Conservation (phyloP, 495 filamentous ascomycete genomes). For the Letharia columbiana region DNA sequence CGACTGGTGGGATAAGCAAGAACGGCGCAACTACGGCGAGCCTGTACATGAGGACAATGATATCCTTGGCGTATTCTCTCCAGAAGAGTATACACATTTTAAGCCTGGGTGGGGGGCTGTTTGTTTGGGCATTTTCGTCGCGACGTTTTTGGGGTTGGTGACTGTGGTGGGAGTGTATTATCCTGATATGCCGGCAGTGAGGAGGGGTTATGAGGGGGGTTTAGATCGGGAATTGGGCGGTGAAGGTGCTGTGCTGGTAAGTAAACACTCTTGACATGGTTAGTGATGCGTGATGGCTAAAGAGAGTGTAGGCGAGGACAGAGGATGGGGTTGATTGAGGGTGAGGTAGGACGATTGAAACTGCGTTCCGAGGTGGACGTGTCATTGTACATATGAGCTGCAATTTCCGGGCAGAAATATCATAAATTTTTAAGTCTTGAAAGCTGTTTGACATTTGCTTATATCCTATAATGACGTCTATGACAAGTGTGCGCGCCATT, state of each 20-base stretch:
- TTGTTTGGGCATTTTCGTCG: conserved; percentile 68
- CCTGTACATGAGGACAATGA: conserved; percentile 96
- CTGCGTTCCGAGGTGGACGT: background rate
- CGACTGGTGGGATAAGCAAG: conserved; percentile 97
- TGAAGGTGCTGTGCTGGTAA: conserved; percentile 37
- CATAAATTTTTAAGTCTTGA: background rate
- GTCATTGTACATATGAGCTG: background rate
- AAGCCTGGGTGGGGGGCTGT: conserved; percentile 60
- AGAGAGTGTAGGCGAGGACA: conserved; percentile 14
- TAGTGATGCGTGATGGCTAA: background rate
- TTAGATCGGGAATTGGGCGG: conserved; percentile 83
- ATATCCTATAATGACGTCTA: conserved; percentile 1
- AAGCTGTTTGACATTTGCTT: background rate
- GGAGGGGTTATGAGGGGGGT: conserved; percentile 73
- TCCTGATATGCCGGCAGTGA: conserved; percentile 74
- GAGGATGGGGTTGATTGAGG: conserved; percentile 23
- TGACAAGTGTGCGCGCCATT: background rate
- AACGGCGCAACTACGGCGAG: conserved; percentile 91
- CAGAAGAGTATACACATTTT: conserved; percentile 82
- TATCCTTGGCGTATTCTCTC: conserved; percentile 81
- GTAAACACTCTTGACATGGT: conserved; percentile 19
- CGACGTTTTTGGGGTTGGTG: conserved; percentile 57
- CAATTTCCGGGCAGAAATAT: background rate
- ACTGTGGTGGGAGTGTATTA: conserved; percentile 65
- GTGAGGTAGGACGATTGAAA: background rate